Evolutionary conservation across 2,329 filamentous ascomycete species (phyloP), one percentile per base, ranked within the genome.

Genomic region (Xylaria sp.): DNA sequence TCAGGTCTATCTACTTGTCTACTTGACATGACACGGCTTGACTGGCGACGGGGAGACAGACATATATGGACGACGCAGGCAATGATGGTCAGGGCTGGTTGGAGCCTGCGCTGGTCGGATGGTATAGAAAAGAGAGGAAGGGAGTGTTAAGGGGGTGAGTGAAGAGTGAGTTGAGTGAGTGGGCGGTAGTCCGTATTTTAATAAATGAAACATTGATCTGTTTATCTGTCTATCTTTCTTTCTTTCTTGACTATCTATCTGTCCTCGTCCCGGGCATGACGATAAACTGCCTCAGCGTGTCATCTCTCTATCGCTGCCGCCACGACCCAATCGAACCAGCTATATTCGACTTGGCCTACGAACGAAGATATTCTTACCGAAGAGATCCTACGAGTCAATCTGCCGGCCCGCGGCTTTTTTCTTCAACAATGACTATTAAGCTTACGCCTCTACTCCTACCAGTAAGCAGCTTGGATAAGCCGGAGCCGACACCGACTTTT

Each of bases 121-220:
- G 37, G 9, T 56, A 61, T 61, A 61, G 51, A 61, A 31, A 9
- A 4, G 28, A 31, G 9, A 9, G 28, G 28, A 9, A 31, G 28
- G 9, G 28, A 31, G 28, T 31, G 28, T 31, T 4, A 31, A 9
- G 28, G 28, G n/a, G n/a, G n/a, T n/a, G n/a, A n/a, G n/a, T n/a
- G n/a, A n/a, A n/a, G n/a, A n/a, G n/a, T n/a, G n/a, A n/a, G n/a
- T n/a, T n/a, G n/a, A n/a, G n/a, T n/a, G n/a, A n/a, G n/a, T n/a
- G n/a, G n/a, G 31, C 15, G 7, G 25, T 51, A 43, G 50, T 49
- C 42, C 33, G 21, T 37, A 42, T 47, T 15, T 25, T 60, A 60
- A 60, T 60, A 49, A 42, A 49, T 42, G 54, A 49, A 60, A 31
- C 8, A 50, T 43, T 25, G n/a, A n/a, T n/a, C n/a, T n/a, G n/a